Evolutionary conservation across 805 yeast genomes (phyloP), one percentile per base, ranked within the genome.

Genomic region (Yarrowia hollandica): DNA sequence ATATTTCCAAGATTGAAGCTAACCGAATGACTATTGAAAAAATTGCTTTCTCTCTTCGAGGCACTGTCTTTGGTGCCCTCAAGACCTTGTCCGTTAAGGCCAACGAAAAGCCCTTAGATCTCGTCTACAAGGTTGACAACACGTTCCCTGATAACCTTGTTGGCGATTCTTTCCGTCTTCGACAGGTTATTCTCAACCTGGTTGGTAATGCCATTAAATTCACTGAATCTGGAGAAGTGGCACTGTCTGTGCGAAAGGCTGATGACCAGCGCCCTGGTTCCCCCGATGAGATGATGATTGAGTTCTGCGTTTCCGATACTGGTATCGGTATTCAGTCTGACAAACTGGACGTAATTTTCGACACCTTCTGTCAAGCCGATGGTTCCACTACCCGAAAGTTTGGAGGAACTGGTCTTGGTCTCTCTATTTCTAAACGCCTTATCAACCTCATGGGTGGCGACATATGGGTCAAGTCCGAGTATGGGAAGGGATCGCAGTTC

Each of bases 401-500:
- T 70, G 96, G 96, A 66, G 96, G 96, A 67, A 90, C 96, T 3
- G 96, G 96, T 63, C 77, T 89, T 44, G 96, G 96, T 15, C 77
- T 89, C 60, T 87, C 95, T 2, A 89, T 89, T 70, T 90, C 96
- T 9, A 88, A 88, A 71, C 90, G 88, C 66, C 78, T 89, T 65
- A 89, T 90, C 67, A 91, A 88, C 67, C 78, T 89, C 64, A 89
- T 90, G 96, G 96, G 96, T 39, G 96, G 96, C 69, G 92, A 86
- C 63, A 88, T 89, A 62, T 88, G 96, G 96, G 96, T 90, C 23
- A 82, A 88, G 19, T 87, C 95, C 0, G 79, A 79, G 62, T 87
- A 83, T 68, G 94, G 92, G 22, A 77, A 80, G 66, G 96, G 96
- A 1, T 87, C 95, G 2, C 84, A 86, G 67, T 89, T 89, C 70